Evolutionary conservation across 805 yeast genomes (phyloP).

Genomic region (Cyberlindnera xylosilytica): DNA sequence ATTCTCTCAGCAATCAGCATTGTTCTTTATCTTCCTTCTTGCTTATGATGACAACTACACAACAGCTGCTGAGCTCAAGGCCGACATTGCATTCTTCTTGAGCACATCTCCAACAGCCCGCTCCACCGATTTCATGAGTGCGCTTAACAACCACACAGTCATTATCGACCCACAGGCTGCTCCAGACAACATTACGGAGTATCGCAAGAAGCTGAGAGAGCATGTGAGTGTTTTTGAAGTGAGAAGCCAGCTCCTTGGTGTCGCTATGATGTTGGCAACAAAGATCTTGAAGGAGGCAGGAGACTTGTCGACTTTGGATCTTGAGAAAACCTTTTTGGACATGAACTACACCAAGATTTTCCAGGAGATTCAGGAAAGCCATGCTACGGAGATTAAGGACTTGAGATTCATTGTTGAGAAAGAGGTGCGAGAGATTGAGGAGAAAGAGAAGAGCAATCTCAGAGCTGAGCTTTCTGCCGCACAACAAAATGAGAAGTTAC

Average conservation of each 20-base stretch:
- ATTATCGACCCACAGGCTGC: neutral
- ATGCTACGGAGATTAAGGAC: slow-evolving; percentile 1
- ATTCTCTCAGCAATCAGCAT: slow-evolving; percentile 15
- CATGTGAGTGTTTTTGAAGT: slow-evolving; percentile 4
- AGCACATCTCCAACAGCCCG: neutral
- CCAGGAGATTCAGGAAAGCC: neutral
- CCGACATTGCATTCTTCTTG: neutral
- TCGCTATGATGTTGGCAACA: slow-evolving; percentile 7
- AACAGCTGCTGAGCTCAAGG: slow-evolving; percentile 5
- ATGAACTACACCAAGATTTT: slow-evolving; percentile 7
- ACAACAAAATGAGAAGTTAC: slow-evolving; percentile 1
- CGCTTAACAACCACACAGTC: slow-evolving; percentile 1
- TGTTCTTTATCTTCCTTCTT: slow-evolving; percentile 7
- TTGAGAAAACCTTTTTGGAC: slow-evolving; percentile 9
- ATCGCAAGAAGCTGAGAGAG: neutral
- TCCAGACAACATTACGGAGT: slow-evolving; percentile 2
- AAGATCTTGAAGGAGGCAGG: slow-evolving; percentile 8
- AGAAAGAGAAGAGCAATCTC: neutral
- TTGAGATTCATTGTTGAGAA: slow-evolving; percentile 4
- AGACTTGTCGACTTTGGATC: slow-evolving; percentile 2
- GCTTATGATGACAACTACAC: slow-evolving; percentile 8
- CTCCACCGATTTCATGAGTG: slow-evolving; percentile 7
- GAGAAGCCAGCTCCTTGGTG: slow-evolving; percentile 3
- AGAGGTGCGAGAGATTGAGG: slow-evolving; percentile 1
- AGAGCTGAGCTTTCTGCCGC: neutral